Percentiles rank a stretch among this genome's conserved stretches.
These are phyloP conservation scores for Phytophthora nicotianae DNA, from an alignment of 352 stramenopile species.

Conservation along the genomic window DNA sequence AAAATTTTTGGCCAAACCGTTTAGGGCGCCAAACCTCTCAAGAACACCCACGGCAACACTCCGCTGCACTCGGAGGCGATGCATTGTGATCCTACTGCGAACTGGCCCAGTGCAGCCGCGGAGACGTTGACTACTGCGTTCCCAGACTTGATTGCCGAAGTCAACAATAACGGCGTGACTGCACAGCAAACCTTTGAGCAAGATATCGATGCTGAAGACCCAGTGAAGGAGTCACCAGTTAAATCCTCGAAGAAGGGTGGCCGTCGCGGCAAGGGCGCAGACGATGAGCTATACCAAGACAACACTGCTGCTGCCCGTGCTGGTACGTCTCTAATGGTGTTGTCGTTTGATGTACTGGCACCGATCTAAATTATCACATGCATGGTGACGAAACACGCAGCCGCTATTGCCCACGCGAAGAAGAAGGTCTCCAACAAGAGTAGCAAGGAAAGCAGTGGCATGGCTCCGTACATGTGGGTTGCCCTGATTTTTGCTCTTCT, in stretches of 20 bases:
- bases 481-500: constrained; percentile 49
- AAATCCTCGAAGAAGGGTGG: constrained; percentile 39
- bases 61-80: constrained; percentile 80
- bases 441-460: constrained; percentile 31
- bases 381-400: constrained; percentile 29
- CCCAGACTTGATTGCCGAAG: constrained; percentile 53
- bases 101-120: constrained; percentile 62
- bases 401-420: constrained; percentile 70
- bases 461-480: constrained; percentile 43
- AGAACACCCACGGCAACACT: constrained; percentile 64
- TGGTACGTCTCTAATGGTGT: constrained; percentile 31
- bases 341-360: background rate
- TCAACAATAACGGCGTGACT: constrained; percentile 64
- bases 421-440: constrained; percentile 68
- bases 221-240: constrained; percentile 19
- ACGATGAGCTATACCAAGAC: constrained; percentile 45
- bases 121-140: constrained; percentile 53
- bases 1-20: background rate
- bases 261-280: constrained; percentile 30
- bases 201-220: constrained; percentile 62
- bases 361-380: constrained; percentile 13
- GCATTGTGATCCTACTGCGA: constrained; percentile 60
- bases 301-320: constrained; percentile 59
- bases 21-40: constrained; percentile 65
- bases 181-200: constrained; percentile 70